A percentile compares a stretch with the other conserved stretches of the same genome.
Evolutionary conservation across 1,284 basidiomycete genomes (phyloP).

Genomic region (Trametes pubescens): DNA sequence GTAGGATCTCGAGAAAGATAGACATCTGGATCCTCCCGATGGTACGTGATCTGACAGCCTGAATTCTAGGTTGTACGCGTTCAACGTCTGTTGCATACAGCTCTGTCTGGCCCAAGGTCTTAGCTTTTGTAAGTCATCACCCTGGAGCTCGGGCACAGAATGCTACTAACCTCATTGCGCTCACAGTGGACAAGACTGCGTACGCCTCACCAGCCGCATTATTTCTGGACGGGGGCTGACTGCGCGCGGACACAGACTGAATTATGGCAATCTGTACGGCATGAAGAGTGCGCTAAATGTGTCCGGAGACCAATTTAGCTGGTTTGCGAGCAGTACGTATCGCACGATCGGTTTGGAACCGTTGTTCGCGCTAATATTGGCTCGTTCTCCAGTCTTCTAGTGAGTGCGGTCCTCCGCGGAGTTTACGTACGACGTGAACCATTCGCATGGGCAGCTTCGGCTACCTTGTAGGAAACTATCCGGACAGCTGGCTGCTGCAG

Average conservation of each 20-base stretch:
- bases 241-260: slow-evolving; percentile 10
- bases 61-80: too few species aligned
- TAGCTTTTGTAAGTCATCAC: slow-evolving; percentile 24
- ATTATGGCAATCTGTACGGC: slow-evolving; percentile 35
- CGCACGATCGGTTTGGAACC: not conserved
- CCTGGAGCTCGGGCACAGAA: not conserved
- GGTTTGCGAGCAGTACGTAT: slow-evolving; percentile 34
- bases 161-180: not conserved
- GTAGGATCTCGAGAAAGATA: slow-evolving; percentile 33
- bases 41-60: slow-evolving; percentile 3
- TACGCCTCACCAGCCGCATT: slow-evolving; percentile 3
- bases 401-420: slow-evolving; percentile 2
- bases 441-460: slow-evolving; percentile 20
- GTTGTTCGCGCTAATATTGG: not conserved
- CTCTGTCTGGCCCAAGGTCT: slow-evolving; percentile 33
- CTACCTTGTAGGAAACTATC: slow-evolving; percentile 35
- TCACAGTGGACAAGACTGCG: slow-evolving; percentile 36
- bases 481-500: slow-evolving; percentile 34
- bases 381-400: slow-evolving; percentile 29
- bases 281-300: slow-evolving; percentile 32
- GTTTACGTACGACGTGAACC: not conserved
- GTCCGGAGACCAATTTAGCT: slow-evolving; percentile 30
- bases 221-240: not conserved
- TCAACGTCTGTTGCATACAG: slow-evolving; percentile 9
- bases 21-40: slow-evolving; percentile 34